Base-by-base conservation (phyloP, 495 filamentous ascomycete species). In the Achaetomiella virescens region DNA sequence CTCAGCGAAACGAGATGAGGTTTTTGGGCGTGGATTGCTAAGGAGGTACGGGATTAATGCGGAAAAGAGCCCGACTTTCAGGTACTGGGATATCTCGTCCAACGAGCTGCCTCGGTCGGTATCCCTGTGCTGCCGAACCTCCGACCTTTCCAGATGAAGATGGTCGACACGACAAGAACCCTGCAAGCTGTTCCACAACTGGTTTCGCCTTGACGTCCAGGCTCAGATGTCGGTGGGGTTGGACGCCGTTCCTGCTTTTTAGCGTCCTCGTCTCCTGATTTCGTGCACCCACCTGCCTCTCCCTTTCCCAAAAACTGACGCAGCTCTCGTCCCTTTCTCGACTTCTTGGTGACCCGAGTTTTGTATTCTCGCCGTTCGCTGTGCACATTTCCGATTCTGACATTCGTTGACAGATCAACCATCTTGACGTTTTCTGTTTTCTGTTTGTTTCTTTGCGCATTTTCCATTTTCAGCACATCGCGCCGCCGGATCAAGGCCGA, bases 361-460 rank as follows among this genome's bases (percentile, higher is more conserved):
- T 37, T 52, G 40, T 46, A 33, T 51, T 61, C 52, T 53, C 48
- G 47, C 27, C 43, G 5, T 41, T 59, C 51, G 58, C 43, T 58
- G 17, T 36, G 11, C 24, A 24, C 25, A 15, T 25, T 60, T 51
- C 46, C n/a, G 3, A 61, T 72, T 70, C 67, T 50, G 55, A 72
- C 71, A 66, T 61, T 74, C 71, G 64, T 70, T 73, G 52, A 66
- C 43, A 58, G 24, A 52, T 55, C 48, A 38, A 45, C 38, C n/a
- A n/a, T n/a, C n/a, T 52, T 61, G 56, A 55, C 48, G n/a, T 44
- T 55, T 61, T 66, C 54, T 40, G 50, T 63, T 61, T 37, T 58
- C 51, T 50, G 27, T 38, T 61, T 56, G 36, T 49, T 43, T 27
- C n/a, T 18, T 37, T 59, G 22, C 52, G 41, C 35, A 17, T 36